A percentile compares a stretch with the other conserved stretches of the same genome.
Evolutionary conservation across 768 basidiomycete genomes (phyloP).

Genomic region (Tulasnella sp.): DNA sequence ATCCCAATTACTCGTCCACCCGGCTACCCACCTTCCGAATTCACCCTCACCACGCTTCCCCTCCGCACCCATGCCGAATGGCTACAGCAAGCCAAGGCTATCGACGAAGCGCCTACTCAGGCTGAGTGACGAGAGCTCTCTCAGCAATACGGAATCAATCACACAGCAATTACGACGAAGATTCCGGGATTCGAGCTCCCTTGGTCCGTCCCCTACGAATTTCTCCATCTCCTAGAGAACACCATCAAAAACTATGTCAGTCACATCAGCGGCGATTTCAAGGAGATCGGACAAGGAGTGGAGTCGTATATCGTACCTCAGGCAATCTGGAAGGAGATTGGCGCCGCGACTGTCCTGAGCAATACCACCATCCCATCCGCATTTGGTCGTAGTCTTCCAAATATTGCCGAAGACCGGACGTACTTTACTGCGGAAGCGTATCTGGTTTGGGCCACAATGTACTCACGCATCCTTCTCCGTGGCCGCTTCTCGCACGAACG

Average conservation of each 20-base stretch:
- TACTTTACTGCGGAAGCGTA: conserved; percentile 36
- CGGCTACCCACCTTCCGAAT: neutral
- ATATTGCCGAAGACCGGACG: conserved; percentile 30
- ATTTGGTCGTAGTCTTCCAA: conserved; percentile 32
- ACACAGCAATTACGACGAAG: conserved; percentile 29
- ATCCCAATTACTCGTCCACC: conserved; percentile 25
- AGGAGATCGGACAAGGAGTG: conserved; percentile 32
- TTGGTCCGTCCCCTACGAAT: conserved; percentile 39
- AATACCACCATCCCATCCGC: conserved; percentile 35
- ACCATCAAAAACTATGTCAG: conserved; percentile 35
- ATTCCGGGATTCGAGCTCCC: conserved; percentile 33
- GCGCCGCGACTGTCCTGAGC: conserved; percentile 30
- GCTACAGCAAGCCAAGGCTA: neutral
- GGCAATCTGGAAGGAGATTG: conserved; percentile 38
- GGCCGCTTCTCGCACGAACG: conserved; percentile 29
- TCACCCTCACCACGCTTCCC: neutral
- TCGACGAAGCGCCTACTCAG: conserved; percentile 18
- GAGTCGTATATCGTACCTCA: conserved; percentile 28
- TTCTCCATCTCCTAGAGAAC: conserved; percentile 47
- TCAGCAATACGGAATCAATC: conserved; percentile 33
- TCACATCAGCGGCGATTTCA: conserved; percentile 38
- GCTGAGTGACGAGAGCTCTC: conserved; percentile 22
- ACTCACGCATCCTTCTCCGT: conserved; percentile 36
- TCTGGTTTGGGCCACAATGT: conserved; percentile 36
- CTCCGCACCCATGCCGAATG: neutral